A percentile compares a stretch with the other conserved stretches of the same genome.
phyloP scores from a whole-genome alignment of 1,284 basidiomycete species.

The Takashimella tepidaria region DNA sequence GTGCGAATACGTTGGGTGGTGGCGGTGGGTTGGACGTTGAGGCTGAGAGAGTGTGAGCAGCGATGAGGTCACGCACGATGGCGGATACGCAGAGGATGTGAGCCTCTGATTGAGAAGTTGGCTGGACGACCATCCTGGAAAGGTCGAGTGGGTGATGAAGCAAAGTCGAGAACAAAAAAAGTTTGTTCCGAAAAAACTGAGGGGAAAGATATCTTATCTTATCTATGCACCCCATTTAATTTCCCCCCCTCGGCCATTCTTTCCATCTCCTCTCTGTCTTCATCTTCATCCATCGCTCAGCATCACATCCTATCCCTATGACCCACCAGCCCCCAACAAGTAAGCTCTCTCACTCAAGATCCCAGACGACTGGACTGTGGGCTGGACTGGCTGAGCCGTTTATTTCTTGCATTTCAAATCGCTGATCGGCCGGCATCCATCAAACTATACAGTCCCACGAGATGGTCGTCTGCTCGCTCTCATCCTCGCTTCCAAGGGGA shows the following conservation, averaged over 20 bases:
- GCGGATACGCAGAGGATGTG: slow-evolving; percentile 89
- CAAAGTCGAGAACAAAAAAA: neutral
- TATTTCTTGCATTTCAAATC: too few species aligned
- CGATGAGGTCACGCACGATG: slow-evolving; percentile 89
- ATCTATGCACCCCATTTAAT: too few species aligned
- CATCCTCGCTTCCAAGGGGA: slow-evolving; percentile 86
- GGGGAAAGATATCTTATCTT: too few species aligned
- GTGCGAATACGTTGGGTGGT: slow-evolving; percentile 68
- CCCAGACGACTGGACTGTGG: neutral
- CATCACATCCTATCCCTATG: neutral
- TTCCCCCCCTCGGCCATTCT: too few species aligned
- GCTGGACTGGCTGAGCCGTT: too few species aligned
- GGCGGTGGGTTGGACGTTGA: slow-evolving; percentile 26
- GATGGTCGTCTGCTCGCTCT: slow-evolving; percentile 90
- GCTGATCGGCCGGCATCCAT: too few species aligned
- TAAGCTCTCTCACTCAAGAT: too few species aligned
- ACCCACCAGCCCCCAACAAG: neutral
- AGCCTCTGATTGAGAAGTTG: slow-evolving; percentile 76
- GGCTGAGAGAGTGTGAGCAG: slow-evolving; percentile 40
- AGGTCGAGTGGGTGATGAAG: neutral
- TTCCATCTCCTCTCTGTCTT: neutral
- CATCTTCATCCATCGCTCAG: neutral
- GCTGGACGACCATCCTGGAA: slow-evolving; percentile 24
- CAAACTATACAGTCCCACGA: slow-evolving; percentile 54
- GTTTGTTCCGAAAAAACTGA: too few species aligned